phyloP scores from a whole-genome alignment of 2,329 filamentous ascomycete species.

The Ascochyta viciae-villosae region DNA sequence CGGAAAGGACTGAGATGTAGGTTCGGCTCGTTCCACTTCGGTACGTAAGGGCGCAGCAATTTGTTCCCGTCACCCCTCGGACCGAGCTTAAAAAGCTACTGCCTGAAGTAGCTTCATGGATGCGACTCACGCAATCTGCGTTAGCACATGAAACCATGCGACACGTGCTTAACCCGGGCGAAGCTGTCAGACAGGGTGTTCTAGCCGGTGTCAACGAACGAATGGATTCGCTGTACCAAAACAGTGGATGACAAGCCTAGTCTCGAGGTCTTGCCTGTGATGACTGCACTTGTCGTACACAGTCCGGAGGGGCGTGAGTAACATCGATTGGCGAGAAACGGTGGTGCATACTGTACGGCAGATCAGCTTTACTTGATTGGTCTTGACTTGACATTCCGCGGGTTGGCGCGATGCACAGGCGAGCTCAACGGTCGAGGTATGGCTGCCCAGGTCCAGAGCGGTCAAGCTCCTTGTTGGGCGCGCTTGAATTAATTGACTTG shows the following conservation, averaged over 20 bases:
- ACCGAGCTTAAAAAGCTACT: background rate
- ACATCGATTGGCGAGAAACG: constrained; percentile 42
- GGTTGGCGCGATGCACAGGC: constrained; percentile 26
- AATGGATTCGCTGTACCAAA: background rate
- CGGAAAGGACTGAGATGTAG: constrained; percentile 2
- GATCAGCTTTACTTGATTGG: constrained; percentile 46
- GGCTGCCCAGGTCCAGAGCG: constrained; percentile 30
- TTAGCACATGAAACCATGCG: background rate
- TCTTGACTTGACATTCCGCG: constrained; percentile 24
- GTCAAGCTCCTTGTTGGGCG: constrained; percentile 30
- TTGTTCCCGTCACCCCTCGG: background rate
- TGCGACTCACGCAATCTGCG: background rate
- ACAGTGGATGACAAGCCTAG: constrained; percentile 17
- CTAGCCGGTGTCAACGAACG: background rate
- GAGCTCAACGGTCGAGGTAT: constrained; percentile 29
- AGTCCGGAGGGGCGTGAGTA: constrained; percentile 19
- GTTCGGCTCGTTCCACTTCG: constrained; percentile 10
- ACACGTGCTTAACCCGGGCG: background rate
- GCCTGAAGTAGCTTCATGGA: background rate
- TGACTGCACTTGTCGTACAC: constrained; percentile 22
- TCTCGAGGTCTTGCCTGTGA: constrained; percentile 11
- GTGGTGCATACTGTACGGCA: constrained; percentile 45
- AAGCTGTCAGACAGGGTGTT: constrained; percentile 2
- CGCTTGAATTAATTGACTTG: constrained; percentile 45
- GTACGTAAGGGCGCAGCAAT: constrained; percentile 1